These are phyloP conservation scores for Calonectria pteridis DNA, from an alignment of 2,329 filamentous ascomycete species.

Conservation along the genomic window DNA sequence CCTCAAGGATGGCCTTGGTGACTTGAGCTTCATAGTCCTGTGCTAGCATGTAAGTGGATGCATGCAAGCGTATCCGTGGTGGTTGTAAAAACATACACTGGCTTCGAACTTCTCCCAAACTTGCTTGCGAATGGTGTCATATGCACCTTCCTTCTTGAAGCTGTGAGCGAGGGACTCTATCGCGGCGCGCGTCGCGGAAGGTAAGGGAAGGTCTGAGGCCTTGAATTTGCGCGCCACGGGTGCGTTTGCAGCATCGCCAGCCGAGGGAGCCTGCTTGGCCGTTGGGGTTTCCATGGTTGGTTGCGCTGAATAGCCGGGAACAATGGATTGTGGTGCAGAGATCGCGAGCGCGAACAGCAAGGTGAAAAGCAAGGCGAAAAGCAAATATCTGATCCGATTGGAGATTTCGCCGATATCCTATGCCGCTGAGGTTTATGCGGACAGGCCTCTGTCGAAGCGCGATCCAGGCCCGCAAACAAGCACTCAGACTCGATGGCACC, in stretches of 20 bases:
- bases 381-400: background rate
- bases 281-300: constrained; percentile 44
- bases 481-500: background rate
- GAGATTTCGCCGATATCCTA: constrained; percentile 30
- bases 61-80: constrained; percentile 12
- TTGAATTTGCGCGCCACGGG: constrained; percentile 68
- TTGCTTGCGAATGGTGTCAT: constrained; percentile 82
- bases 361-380: too few species aligned
- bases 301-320: constrained; percentile 13
- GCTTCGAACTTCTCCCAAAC: constrained; percentile 81
- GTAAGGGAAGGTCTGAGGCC: constrained; percentile 79
- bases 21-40: constrained; percentile 79
- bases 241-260: constrained; percentile 30
- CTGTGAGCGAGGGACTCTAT: constrained; percentile 83
- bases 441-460: background rate
- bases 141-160: constrained; percentile 89
- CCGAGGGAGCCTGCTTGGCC: constrained; percentile 37
- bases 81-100: constrained; percentile 63
- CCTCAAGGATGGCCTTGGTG: constrained; percentile 73
- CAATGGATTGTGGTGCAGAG: constrained; percentile 20
- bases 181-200: constrained; percentile 77
- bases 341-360: constrained; percentile 20
- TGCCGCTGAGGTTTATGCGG: background rate
- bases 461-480: background rate
- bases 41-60: background rate